Conservation (phyloP, 371 early-diverging fungal species). For the Mucor plumbeus region DNA sequence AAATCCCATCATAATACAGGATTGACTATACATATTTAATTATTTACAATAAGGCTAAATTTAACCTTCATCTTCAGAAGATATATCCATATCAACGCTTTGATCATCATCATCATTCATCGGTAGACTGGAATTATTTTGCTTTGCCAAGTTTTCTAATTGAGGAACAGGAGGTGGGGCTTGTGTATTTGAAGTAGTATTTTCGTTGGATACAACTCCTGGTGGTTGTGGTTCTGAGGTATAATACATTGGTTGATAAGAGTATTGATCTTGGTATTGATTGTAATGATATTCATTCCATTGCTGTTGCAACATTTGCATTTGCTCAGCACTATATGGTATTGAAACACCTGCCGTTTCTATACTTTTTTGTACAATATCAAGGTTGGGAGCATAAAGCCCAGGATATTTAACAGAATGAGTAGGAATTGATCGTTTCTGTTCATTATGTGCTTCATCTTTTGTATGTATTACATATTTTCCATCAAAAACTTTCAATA, state of each 20-base stretch:
- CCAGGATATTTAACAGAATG: neutral
- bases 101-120: neutral
- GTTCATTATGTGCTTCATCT: neutral
- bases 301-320: neutral
- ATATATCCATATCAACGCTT: conserved; percentile 18
- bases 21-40: neutral
- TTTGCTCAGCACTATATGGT: neutral
- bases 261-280: neutral
- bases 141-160: too few relatives aligned
- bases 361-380: neutral
- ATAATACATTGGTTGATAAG: neutral
- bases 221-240: neutral
- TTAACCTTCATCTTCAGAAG: conserved; percentile 16
- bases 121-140: neutral
- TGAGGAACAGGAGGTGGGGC: too few relatives aligned
- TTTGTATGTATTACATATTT: neutral
- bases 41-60: neutral
- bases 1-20: too few relatives aligned
- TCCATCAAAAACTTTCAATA: neutral
- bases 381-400: neutral
- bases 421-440: neutral
- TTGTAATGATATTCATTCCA: conserved; percentile 7
- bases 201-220: neutral
- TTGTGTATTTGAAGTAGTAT: neutral
- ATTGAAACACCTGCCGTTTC: neutral